Evolutionary conservation across 768 basidiomycete species (phyloP), one percentile per base, ranked within the genome.

Genomic region (Auricularia sp.): DNA sequence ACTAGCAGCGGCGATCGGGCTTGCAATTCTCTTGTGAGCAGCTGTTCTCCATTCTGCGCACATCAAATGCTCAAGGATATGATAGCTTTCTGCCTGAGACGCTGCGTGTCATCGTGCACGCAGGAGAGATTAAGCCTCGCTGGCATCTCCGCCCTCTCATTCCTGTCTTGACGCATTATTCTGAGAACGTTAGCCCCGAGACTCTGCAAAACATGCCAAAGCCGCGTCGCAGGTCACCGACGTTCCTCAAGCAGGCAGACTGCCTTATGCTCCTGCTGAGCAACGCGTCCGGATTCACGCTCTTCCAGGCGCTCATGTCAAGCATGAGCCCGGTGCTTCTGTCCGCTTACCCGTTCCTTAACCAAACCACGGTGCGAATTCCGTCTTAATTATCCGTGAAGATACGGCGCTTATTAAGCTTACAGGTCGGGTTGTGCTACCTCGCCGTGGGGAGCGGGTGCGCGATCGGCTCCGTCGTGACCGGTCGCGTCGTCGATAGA

Each of bases 401-500:
- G 8, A 42, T 42, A 7, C 8, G 39, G 47, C 18, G 18, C 44
- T 45, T 0, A 45, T 45, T 1, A 45, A 18, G 44, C 2, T 45
- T 2, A 3, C 79, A 83, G 29, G 80, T 90, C 36, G 92, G 92
- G 2, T 75, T 94, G 3, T 92, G 89, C 72, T 94, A 87, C 76
- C 75, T 94, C 64, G 83, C 85, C 1, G 81, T 88, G 62, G 93
- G 91, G 1, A 81, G 83, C n/a, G 94, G 92, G 0, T 85, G 86
- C 75, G 73, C 83, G 8, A 61, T 87, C 18, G 87, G 90, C 10
- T 81, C 84, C 29, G 71, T 78, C n/a, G 24, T 79, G 1, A 84
- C 79, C 29, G 92, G 92, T 2, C 82, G 77, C 64, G 69, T 89
- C 11, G 72, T 92, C 8, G 88, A 94, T 68, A 75, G 76, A 67